Percentiles rank a stretch among this genome's conserved stretches.
Conservation (phyloP, 106 monocot genomes). For the Acorus calamus region DNA sequence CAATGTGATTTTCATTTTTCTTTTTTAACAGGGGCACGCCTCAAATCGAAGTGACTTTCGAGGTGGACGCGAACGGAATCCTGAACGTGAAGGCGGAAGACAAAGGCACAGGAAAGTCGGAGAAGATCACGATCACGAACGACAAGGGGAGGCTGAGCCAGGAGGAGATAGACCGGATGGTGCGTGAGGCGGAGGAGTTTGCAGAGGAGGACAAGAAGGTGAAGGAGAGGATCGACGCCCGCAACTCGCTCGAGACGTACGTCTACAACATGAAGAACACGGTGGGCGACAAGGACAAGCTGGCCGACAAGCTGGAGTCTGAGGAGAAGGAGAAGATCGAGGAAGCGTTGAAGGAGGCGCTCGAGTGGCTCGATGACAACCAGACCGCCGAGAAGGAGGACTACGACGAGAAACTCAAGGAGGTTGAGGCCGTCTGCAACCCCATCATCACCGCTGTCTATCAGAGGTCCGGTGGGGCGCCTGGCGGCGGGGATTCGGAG, state of each 20-base stretch:
- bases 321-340: conserved; percentile 56
- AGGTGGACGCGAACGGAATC: conserved; percentile 48
- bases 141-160: conserved; percentile 55
- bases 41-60: conserved; percentile 46
- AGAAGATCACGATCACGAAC: conserved; percentile 54
- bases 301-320: conserved; percentile 38
- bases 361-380: conserved; percentile 48
- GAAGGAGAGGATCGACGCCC: conserved; percentile 45
- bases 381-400: conserved; percentile 47
- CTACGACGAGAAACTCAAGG: conserved; percentile 49
- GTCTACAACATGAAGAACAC: conserved; percentile 59
- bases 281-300: conserved; percentile 40
- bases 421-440: conserved; percentile 44
- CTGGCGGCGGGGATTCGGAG: conserved; percentile 11
- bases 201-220: conserved; percentile 52
- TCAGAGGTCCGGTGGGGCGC: conserved; percentile 43
- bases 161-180: conserved; percentile 51
- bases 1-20: too few species aligned
- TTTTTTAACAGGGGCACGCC: conserved; percentile 25
- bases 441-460: conserved; percentile 37
- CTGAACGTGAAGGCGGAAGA: conserved; percentile 44
- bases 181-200: conserved; percentile 43
- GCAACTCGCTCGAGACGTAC: conserved; percentile 40
- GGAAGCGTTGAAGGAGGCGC: conserved; percentile 32
- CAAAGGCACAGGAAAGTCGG: conserved; percentile 34